Conservation (phyloP, 768 basidiomycete genomes). For the Lactarius psammicola region DNA sequence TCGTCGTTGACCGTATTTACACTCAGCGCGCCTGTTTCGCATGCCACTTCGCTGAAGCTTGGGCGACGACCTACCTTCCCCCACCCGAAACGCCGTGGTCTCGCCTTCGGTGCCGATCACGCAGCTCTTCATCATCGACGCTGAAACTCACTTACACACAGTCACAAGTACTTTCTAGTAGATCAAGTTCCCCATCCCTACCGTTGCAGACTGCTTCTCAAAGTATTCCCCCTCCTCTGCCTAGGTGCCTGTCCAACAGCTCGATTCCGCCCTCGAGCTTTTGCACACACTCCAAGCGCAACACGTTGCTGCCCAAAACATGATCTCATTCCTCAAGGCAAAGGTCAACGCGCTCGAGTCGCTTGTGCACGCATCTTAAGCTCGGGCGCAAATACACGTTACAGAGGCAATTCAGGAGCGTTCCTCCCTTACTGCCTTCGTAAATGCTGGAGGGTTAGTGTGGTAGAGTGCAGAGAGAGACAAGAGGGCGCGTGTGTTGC, state of each 20-base stretch:
- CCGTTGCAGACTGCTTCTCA: conserved; percentile 27
- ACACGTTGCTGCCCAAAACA: conserved; percentile 70
- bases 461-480: conserved; percentile 68
- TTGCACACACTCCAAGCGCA: conserved; percentile 73
- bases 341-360: conserved; percentile 71
- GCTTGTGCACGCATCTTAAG: conserved; percentile 52
- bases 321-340: conserved; percentile 62
- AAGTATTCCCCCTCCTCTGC: conserved; percentile 40
- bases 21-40: no score
- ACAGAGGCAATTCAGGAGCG: conserved; percentile 40
- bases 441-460: conserved; percentile 77
- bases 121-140: no score
- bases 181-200: conserved; percentile 32
- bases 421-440: conserved; percentile 52
- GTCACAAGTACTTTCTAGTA: no score
- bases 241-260: conserved; percentile 65
- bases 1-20: no score
- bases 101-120: no score
- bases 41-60: no score
- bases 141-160: conserved; percentile 73
- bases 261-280: conserved; percentile 71
- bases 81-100: no score
- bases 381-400: conserved; percentile 40
- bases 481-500: conserved; percentile 74
- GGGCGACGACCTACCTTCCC: no score